Evolutionary conservation across 441 rosid species (phyloP).

Genomic region (Cnidoscolus chayamansa): DNA sequence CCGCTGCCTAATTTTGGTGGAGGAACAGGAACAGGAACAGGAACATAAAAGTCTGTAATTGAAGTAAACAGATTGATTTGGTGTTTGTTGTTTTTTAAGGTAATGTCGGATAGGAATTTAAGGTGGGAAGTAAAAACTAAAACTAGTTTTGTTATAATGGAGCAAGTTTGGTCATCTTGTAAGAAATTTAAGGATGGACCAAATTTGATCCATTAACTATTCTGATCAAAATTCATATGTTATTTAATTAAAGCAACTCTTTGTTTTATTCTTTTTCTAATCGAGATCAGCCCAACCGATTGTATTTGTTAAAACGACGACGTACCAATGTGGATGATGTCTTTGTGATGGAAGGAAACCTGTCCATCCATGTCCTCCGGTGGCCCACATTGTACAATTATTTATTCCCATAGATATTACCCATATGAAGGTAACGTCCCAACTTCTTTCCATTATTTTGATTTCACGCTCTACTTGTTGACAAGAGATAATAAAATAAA

Average conservation of each 20-base stretch:
- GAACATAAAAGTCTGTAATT: slow-evolving; percentile 22
- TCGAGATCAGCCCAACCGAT: no score
- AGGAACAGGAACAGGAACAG: slow-evolving; percentile 15
- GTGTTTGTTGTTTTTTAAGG: no score
- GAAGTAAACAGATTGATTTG: no score
- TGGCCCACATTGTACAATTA: no score
- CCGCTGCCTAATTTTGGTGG: slow-evolving; percentile 54
- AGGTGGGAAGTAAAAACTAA: neutral
- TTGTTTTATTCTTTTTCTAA: neutral
- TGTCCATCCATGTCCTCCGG: no score
- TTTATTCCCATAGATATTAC: neutral
- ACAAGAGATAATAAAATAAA: no score
- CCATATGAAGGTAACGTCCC: slow-evolving; percentile 6
- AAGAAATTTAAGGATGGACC: slow-evolving; percentile 38
- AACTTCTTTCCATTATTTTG: neutral
- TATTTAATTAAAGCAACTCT: neutral
- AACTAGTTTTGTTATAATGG: slow-evolving; percentile 35
- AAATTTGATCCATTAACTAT: slow-evolving; percentile 64
- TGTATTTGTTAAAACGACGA: no score
- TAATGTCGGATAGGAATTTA: neutral
- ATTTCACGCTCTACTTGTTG: neutral
- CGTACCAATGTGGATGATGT: no score
- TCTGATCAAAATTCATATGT: slow-evolving; percentile 14
- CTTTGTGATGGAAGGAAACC: no score
- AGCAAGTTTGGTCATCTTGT: slow-evolving; percentile 72